Evolutionary conservation across 2,329 filamentous ascomycete species (phyloP).

Genomic region (Stagonosporopsis rhizophila): DNA sequence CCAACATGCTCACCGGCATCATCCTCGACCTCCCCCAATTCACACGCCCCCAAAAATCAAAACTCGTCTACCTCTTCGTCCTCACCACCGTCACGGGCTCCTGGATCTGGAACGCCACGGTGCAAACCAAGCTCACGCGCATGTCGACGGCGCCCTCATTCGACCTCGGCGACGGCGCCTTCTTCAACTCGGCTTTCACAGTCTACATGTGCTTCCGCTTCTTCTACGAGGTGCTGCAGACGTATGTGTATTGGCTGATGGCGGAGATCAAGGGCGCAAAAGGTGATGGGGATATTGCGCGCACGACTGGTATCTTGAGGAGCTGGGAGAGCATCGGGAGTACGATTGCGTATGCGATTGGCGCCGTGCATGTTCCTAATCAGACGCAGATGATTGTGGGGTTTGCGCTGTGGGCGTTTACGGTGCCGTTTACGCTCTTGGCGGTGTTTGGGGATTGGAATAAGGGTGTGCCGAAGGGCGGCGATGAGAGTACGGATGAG

Average conservation of each 20-base stretch:
- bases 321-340: conserved; percentile 14
- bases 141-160: conserved; percentile 4
- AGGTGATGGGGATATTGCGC: conserved; percentile 13
- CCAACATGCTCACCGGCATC: conserved; percentile 9
- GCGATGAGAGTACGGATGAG: neutral
- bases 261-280: conserved; percentile 15
- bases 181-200: conserved; percentile 14
- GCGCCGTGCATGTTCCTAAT: conserved; percentile 11
- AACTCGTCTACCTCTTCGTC: conserved; percentile 12
- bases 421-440: conserved; percentile 8
- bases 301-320: conserved; percentile 13
- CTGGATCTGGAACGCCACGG: conserved; percentile 16
- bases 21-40: conserved; percentile 11
- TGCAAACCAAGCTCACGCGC: conserved; percentile 6
- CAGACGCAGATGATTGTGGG: conserved; percentile 17
- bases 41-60: conserved; percentile 7
- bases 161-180: conserved; percentile 12
- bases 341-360: conserved; percentile 17
- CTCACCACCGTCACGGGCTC: conserved; percentile 10
- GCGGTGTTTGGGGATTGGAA: conserved; percentile 17
- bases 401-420: conserved; percentile 10
- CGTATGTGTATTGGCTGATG: conserved; percentile 15
- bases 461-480: conserved; percentile 5
- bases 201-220: conserved; percentile 18
- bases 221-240: conserved; percentile 17